These are phyloP conservation scores for Malbranchea zuffiana DNA, from an alignment of 2,329 filamentous ascomycete genomes.

Conservation along the genomic window DNA sequence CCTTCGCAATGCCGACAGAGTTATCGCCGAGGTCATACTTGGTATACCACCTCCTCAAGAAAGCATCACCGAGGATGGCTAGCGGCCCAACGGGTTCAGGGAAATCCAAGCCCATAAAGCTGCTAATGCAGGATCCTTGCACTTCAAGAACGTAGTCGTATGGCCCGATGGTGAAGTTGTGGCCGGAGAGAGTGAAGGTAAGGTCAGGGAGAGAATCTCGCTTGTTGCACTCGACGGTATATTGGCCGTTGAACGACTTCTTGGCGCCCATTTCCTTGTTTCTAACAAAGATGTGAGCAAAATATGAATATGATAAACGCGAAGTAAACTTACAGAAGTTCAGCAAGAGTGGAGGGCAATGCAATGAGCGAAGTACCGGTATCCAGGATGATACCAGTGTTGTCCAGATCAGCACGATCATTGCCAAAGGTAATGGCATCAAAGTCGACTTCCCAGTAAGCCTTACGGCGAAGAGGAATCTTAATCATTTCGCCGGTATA, in stretches of 20 bases:
- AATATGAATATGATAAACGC: background rate
- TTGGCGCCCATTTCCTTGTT: conserved; percentile 97
- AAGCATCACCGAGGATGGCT: conserved; percentile 69
- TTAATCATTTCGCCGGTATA: conserved; percentile 79
- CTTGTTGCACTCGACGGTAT: conserved; percentile 80
- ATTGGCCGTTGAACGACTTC: conserved; percentile 96
- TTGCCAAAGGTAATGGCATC: conserved; percentile 83
- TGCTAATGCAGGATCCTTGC: conserved; percentile 89
- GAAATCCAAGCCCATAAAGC: conserved; percentile 95
- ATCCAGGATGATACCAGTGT: conserved; percentile 94
- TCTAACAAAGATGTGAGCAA: conserved; percentile 22
- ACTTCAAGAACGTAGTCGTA: conserved; percentile 95
- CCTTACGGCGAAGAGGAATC: conserved; percentile 93
- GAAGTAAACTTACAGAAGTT: conserved; percentile 56
- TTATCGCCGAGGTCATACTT: conserved; percentile 90
- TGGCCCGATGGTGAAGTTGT: conserved; percentile 82
- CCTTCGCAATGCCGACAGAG: conserved; percentile 77
- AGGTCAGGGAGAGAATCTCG: conserved; percentile 77
- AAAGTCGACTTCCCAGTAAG: conserved; percentile 98
- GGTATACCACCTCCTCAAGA: conserved; percentile 59
- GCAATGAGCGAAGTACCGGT: conserved; percentile 97
- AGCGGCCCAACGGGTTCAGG: conserved; percentile 77
- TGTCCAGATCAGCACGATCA: conserved; percentile 75
- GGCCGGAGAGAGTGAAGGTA: conserved; percentile 77
- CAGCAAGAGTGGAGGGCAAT: conserved; percentile 78